Conservation (phyloP, 768 basidiomycete species). For the Xerocomellus intermedius region DNA sequence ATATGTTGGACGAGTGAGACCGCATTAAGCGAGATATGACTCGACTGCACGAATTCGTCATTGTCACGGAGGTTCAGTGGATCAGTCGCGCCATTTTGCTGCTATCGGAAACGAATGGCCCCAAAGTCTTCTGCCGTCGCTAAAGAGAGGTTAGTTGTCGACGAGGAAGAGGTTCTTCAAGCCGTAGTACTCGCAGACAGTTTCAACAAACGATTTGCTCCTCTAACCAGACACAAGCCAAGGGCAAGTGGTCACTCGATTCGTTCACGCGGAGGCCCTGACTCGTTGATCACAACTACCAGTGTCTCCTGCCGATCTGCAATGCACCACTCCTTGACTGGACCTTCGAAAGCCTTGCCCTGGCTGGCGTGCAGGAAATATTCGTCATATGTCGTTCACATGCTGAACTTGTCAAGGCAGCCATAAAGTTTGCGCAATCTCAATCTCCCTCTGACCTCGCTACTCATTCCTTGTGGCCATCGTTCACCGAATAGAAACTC, state of each 20-base stretch:
- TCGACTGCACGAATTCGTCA: slow-evolving; percentile 13
- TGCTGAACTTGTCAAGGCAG: slow-evolving; percentile 79
- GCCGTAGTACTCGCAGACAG: slow-evolving; percentile 96
- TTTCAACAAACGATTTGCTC: slow-evolving; percentile 91
- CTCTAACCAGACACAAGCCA: slow-evolving; percentile 84
- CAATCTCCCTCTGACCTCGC: slow-evolving; percentile 9
- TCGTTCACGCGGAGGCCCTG: slow-evolving; percentile 13
- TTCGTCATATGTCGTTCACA: slow-evolving; percentile 94
- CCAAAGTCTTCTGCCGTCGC: slow-evolving; percentile 52
- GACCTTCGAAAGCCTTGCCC: slow-evolving; percentile 92
- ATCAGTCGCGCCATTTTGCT: not conserved
- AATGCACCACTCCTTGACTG: slow-evolving; percentile 92
- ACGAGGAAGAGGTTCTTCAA: slow-evolving; percentile 86
- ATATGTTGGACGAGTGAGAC: not conserved
- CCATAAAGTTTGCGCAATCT: slow-evolving; percentile 63
- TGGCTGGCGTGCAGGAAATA: slow-evolving; percentile 95
- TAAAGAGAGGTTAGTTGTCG: slow-evolving; percentile 64
- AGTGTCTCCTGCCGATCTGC: slow-evolving; percentile 93
- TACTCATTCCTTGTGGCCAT: slow-evolving; percentile 4
- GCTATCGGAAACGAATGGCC: slow-evolving; percentile 46
- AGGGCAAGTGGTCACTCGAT: slow-evolving; percentile 52
- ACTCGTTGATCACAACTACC: slow-evolving; percentile 17
- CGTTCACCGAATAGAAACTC: slow-evolving; percentile 52
- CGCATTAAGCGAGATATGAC: slow-evolving; percentile 15
- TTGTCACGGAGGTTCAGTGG: not conserved